phyloP scores from a whole-genome alignment of 2,329 filamentous ascomycete species.

The Penicillium polonicum region DNA sequence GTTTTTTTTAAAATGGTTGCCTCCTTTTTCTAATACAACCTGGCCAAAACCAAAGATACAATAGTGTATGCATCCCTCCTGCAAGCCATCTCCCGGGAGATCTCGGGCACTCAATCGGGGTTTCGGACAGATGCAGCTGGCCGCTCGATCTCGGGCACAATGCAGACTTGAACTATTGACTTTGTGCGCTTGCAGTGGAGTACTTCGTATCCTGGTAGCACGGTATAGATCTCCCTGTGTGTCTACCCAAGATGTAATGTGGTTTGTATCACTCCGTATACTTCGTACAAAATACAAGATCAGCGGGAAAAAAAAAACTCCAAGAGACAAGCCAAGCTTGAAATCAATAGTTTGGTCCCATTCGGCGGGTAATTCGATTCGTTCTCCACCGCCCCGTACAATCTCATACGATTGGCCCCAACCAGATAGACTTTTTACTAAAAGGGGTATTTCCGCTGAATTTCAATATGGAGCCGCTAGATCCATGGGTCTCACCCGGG shows the following conservation, averaged over 20 bases:
- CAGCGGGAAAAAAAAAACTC: not conserved
- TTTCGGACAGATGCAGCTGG: not conserved
- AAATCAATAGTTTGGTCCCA: conserved; percentile 3
- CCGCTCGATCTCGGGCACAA: not conserved
- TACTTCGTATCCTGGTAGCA: not conserved
- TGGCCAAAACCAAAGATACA: not conserved
- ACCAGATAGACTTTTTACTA: conserved; percentile 16
- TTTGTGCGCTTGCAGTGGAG: not conserved
- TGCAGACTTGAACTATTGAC: not conserved
- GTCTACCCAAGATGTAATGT: not conserved
- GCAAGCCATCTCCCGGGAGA: conserved; percentile 5
- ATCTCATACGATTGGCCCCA: conserved; percentile 1
- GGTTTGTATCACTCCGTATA: not conserved
- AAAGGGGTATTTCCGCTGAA: not conserved
- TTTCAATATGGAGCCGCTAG: conserved; percentile 8
- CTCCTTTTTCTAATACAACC: not conserved
- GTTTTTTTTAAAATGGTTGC: not conserved
- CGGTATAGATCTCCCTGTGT: not conserved
- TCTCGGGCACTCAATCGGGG: conserved; percentile 4
- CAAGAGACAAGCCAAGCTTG: not conserved
- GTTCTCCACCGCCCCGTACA: not conserved
- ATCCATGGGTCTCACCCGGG: not conserved
- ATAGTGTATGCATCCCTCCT: not conserved
- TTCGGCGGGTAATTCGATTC: not conserved
- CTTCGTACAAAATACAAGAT: not conserved